Base-by-base conservation (phyloP, 805 yeast genomes). In the Starmerella bacillaris region DNA sequence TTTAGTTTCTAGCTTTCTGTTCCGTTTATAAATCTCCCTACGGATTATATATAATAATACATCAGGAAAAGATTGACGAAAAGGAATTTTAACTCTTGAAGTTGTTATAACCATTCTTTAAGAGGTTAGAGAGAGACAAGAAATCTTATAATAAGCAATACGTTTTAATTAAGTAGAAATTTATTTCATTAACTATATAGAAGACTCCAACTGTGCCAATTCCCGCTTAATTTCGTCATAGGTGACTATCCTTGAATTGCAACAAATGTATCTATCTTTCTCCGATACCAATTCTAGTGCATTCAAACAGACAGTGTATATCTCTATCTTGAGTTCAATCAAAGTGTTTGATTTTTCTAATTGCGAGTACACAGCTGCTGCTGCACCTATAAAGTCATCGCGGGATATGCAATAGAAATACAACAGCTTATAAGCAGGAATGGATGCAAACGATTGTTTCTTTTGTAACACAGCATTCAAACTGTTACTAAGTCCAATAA, bases 171-270 rank as follows among this genome's bases (percentile, higher is more conserved):
- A n/a, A n/a, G n/a, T n/a, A n/a, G n/a, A n/a, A n/a, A n/a, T n/a
- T n/a, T n/a, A n/a, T n/a, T n/a, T n/a, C n/a, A n/a, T n/a, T n/a
- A n/a, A n/a, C n/a, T n/a, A n/a, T n/a, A n/a, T n/a, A n/a, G n/a
- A n/a, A n/a, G n/a, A n/a, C n/a, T n/a, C n/a, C n/a, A n/a, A n/a
- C n/a, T n/a, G n/a, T n/a, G n/a, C n/a, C n/a, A n/a, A n/a, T n/a
- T n/a, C n/a, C n/a, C 19, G 60, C 47, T 70, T 72, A 71, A 76
- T 64, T 41, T 71, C 73, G 36, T 71, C 79, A 24, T 39, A 49
- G 7, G 54, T 42, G 12, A 51, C 40, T 4, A 51, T 43, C 18
- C 32, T 31, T 20, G 33, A 40, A 8, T 39, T 42, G 21, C 34
- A 45, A 0, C 44, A 33, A 11, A 55, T 36, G 58, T 57, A 55